Conservation (phyloP, 106 monocot genomes). For the Dioscorea dumetorum region DNA sequence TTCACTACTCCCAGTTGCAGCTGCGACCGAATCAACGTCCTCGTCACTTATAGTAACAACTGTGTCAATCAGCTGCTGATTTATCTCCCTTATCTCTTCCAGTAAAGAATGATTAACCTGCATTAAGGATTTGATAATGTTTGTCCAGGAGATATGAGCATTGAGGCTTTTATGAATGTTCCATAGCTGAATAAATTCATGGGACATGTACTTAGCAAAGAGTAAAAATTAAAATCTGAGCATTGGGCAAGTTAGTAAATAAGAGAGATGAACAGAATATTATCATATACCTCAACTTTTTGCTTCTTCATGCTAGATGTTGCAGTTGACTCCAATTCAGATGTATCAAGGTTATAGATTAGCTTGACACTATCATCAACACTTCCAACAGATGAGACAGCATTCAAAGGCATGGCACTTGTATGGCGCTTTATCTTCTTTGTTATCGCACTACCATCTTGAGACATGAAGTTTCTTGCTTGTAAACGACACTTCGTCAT, state of each 20-base stretch:
- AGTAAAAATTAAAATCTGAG: too few relatives aligned
- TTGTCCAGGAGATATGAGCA: too few relatives aligned
- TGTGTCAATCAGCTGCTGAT: conserved; percentile 62
- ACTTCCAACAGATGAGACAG: conserved; percentile 38
- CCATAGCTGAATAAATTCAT: too few relatives aligned
- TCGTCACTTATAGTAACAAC: conserved; percentile 48
- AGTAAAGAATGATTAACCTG: conserved; percentile 57
- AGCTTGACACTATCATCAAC: conserved; percentile 57
- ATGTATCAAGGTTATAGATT: conserved; percentile 27
- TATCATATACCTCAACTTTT: conserved; percentile 45
- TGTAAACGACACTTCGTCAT: conserved; percentile 90
- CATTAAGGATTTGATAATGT: neutral
- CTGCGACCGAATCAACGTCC: conserved; percentile 30
- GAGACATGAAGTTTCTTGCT: conserved; percentile 66
- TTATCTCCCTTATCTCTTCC: conserved; percentile 71
- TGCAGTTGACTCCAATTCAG: conserved; percentile 72
- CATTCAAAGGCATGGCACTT: conserved; percentile 69
- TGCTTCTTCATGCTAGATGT: conserved; percentile 50
- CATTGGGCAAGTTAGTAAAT: too few relatives aligned
- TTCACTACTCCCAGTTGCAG: conserved; percentile 22
- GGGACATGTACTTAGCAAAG: too few relatives aligned
- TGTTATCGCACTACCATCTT: conserved; percentile 44
- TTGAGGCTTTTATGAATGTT: too few relatives aligned
- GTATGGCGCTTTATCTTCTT: conserved; percentile 86
- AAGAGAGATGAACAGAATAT: too few relatives aligned